These are phyloP conservation scores for Botrytis elliptica DNA, from an alignment of 2,329 filamentous ascomycete species.

Conservation along the genomic window DNA sequence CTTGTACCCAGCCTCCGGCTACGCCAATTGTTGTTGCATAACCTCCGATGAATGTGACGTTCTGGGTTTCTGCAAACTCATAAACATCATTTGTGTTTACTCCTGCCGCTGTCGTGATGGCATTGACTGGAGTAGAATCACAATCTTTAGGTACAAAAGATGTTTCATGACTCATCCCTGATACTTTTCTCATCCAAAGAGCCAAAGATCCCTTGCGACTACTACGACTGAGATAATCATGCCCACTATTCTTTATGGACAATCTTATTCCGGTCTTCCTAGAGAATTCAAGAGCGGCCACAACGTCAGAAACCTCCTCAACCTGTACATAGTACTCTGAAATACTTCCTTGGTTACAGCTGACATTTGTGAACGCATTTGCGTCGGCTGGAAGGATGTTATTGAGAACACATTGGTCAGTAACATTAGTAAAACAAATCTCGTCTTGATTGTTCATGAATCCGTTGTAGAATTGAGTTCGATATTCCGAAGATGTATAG, in stretches of 20 bases:
- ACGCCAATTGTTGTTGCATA: slow-evolving; percentile 48
- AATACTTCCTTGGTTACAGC: slow-evolving; percentile 27
- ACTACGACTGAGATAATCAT: slow-evolving; percentile 34
- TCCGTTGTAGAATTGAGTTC: slow-evolving; percentile 29
- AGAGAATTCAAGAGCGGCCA: slow-evolving; percentile 45
- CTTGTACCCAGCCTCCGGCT: slow-evolving; percentile 48
- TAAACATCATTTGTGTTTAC: slow-evolving; percentile 32
- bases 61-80: slow-evolving; percentile 33
- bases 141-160: slow-evolving; percentile 27
- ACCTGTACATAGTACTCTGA: slow-evolving; percentile 28
- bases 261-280: slow-evolving; percentile 43
- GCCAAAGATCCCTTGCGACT: slow-evolving; percentile 26
- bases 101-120: slow-evolving; percentile 33
- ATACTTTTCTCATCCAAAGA: slow-evolving; percentile 27
- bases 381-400: slow-evolving; percentile 29
- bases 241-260: slow-evolving; percentile 38
- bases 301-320: slow-evolving; percentile 44
- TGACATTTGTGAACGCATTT: slow-evolving; percentile 26
- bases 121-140: slow-evolving; percentile 24
- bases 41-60: slow-evolving; percentile 33
- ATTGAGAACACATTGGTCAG: slow-evolving; percentile 37
- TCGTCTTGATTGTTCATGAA: slow-evolving; percentile 38
- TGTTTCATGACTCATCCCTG: slow-evolving; percentile 8
- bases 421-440: slow-evolving; percentile 33
- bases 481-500: slow-evolving; percentile 35